Base-by-base conservation (phyloP, 768 basidiomycete species). In the Macrolepiota fuliginosa region DNA sequence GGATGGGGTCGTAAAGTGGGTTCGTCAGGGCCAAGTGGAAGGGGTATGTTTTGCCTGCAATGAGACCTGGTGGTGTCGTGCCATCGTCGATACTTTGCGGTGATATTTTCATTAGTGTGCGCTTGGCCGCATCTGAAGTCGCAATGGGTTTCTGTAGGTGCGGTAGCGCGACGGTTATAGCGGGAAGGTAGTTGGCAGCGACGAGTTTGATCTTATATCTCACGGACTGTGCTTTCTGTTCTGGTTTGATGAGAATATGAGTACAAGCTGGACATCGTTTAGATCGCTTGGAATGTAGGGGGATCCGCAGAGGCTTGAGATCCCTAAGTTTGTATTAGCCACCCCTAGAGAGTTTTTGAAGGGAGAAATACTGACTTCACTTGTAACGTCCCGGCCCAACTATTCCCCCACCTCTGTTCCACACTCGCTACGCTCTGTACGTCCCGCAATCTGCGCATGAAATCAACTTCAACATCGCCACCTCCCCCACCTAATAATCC, bases 171-270 rank as follows among this genome's bases (percentile, higher is more conserved):
- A 94, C 84, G 5, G 86, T 83, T 35, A 98, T 91, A 2, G 89
- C 84, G 0, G 97, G 97, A 15, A 99, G 80, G 74, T 98, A 98
- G 71, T 91, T 96, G 29, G 92, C 86, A 0, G 96, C 97, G 60
- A 96, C 92, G 54, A 98, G 87, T 74, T 98, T 98, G 76, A 99
- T 98, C 76, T 98, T 98, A 81, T 89, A 98, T 17, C 94, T 86
- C 39, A 92, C 90, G 17, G 92, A 94, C 67, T 94, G 93, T 0
- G 95, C 90, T 71, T 99, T 99, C 70, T 96, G 91, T 72, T 99
- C 97, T 3, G 97, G 97, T 72, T 98, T 97, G 75, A 98, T 97
- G 64, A 99, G 84, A 67, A 98, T 97, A 73, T 98, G 96, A 17
- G 92, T 88, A 71, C 97, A 99, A 1, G 81, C 83, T 13, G 94